These are phyloP conservation scores for Litchi chinensis DNA, from an alignment of 345 rosid genomes.

Conservation along the genomic window DNA sequence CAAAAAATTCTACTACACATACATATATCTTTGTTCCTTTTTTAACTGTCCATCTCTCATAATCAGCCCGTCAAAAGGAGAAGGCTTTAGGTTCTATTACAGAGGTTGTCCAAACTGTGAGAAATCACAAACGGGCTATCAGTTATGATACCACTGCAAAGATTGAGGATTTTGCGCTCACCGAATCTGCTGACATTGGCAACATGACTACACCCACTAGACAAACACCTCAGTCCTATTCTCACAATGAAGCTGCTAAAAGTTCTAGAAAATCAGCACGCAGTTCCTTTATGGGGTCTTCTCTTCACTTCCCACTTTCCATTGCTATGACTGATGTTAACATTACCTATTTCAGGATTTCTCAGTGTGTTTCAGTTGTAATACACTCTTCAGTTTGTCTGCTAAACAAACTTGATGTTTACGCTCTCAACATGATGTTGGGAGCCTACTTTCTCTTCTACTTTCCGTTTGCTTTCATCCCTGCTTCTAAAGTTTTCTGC, in stretches of 20 bases:
- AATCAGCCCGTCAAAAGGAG: constrained; percentile 83
- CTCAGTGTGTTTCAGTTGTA: not conserved
- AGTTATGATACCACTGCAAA: constrained; percentile 37
- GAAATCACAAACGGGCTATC: constrained; percentile 40
- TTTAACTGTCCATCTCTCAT: not conserved
- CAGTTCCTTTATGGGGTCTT: constrained; percentile 53
- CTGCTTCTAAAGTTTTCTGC: not conserved
- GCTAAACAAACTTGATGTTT: not conserved
- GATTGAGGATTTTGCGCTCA: constrained; percentile 39
- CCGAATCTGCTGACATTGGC: constrained; percentile 33
- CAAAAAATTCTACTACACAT: not conserved
- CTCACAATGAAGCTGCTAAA: constrained; percentile 37
- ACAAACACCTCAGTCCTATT: constrained; percentile 38
- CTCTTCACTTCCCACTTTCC: constrained; percentile 12
- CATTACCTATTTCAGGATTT: not conserved
- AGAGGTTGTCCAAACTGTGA: constrained; percentile 87
- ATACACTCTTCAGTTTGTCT: not conserved
- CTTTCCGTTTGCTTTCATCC: constrained; percentile 4
- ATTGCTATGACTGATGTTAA: constrained; percentile 1
- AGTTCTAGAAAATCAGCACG: constrained; percentile 57
- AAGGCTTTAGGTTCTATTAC: constrained; percentile 77
- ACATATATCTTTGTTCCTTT: not conserved
- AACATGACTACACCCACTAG: constrained; percentile 41
- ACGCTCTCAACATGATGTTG: not conserved
- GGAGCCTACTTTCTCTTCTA: not conserved